Percentiles rank a stretch among this genome's conserved stretches.
Conservation (phyloP, 169 alveolate genomes). For the Eimeria zaria region DNA sequence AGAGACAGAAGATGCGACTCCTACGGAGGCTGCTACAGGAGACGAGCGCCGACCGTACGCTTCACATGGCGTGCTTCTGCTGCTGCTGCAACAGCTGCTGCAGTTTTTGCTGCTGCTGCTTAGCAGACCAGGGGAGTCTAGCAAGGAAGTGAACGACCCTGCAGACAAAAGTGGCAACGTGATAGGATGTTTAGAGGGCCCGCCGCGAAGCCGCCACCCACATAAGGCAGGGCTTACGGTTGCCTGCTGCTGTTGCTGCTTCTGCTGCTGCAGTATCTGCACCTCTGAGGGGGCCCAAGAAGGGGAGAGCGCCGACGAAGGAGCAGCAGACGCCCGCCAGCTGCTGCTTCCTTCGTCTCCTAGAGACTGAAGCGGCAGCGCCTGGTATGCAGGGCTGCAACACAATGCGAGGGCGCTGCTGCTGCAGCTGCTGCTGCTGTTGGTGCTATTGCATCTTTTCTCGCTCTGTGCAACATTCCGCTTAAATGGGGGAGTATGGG, state of each 20-base stretch:
- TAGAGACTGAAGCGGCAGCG: background rate
- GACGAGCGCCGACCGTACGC: background rate
- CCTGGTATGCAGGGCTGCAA: background rate
- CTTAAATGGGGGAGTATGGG: background rate
- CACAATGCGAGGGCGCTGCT: background rate
- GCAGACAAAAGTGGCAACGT: background rate
- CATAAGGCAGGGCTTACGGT: constrained; percentile 28
- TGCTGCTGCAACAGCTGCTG: constrained; percentile 55
- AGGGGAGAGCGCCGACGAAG: background rate
- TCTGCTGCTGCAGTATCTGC: constrained; percentile 19
- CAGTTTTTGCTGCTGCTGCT: background rate
- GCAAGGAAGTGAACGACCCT: background rate
- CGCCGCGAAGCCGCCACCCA: constrained; percentile 40
- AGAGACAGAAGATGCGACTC: background rate
- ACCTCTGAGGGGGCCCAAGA: background rate
- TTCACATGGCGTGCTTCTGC: constrained; percentile 23
- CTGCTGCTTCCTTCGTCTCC: background rate
- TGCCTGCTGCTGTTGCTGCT: constrained; percentile 1
- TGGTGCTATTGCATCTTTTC: background rate
- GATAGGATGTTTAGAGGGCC: background rate
- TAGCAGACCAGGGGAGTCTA: background rate
- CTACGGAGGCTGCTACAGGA: background rate
- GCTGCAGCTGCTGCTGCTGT: constrained; percentile 24
- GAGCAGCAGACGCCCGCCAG: background rate
- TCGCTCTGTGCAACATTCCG: background rate